Percentiles rank a stretch among this genome's conserved stretches.
Conservation (phyloP, 2,329 filamentous ascomycete species). For the Eutypa lata region DNA sequence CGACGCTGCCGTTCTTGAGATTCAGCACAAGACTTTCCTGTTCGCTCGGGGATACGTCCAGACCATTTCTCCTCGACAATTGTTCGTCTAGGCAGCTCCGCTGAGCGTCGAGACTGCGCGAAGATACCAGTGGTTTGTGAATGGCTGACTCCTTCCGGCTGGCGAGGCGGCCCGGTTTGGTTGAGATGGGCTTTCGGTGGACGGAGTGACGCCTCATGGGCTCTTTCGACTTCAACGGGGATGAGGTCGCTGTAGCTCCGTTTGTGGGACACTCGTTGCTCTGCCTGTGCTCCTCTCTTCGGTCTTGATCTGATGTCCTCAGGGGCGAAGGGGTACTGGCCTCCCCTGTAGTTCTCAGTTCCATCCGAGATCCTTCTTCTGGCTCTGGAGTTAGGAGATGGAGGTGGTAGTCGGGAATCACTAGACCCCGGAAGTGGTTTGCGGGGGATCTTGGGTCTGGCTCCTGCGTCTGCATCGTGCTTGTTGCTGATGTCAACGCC, state of each 20-base stretch:
- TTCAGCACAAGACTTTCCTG: background rate
- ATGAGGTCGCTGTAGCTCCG: slow-evolving; percentile 36
- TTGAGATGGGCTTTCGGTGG: slow-evolving; percentile 24
- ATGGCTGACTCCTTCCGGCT: background rate
- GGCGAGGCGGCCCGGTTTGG: slow-evolving; percentile 14
- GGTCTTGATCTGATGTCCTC: slow-evolving; percentile 4
- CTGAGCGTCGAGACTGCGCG: slow-evolving; percentile 7
- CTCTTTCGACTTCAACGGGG: slow-evolving; percentile 29
- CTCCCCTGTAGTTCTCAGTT: slow-evolving; percentile 7
- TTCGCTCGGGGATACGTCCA: background rate
- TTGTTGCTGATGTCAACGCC: too few relatives aligned
- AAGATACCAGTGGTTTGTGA: slow-evolving; percentile 6
- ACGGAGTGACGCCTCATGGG: slow-evolving; percentile 24
- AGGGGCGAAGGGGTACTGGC: slow-evolving; percentile 4
- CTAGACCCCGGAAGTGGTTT: slow-evolving; percentile 19
- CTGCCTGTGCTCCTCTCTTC: slow-evolving; percentile 7
- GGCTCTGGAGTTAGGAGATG: slow-evolving; percentile 15
- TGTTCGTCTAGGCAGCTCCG: background rate
- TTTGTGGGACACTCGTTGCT: slow-evolving; percentile 7
- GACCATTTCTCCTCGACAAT: background rate
- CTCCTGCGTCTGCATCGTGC: too few relatives aligned
- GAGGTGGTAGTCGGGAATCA: slow-evolving; percentile 24
- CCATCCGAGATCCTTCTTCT: slow-evolving; percentile 6
- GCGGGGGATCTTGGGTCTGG: too few relatives aligned
- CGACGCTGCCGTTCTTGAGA: background rate